Base-by-base conservation (phyloP, 352 stramenopile species). In the Pythium brassicae region DNA sequence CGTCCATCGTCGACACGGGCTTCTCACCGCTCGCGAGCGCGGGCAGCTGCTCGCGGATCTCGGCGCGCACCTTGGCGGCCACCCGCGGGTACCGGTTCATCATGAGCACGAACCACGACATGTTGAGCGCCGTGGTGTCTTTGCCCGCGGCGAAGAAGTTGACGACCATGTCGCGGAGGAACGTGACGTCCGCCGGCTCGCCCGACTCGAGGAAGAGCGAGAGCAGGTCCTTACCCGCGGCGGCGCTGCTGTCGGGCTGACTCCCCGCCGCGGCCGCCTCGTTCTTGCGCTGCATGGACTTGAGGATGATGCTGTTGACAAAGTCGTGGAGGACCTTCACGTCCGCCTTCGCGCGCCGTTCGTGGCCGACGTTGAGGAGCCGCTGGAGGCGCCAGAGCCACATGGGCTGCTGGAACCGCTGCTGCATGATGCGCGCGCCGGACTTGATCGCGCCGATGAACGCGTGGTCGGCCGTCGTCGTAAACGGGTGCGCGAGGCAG, bases 141-240 rank as follows among this genome's bases (percentile, higher is more conserved):
- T 80, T 62, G 1, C 84, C 84, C 42, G 84, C 86, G n/a, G 86
- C 68, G 34, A 95, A 63, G 46, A 95, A 92, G 57, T 74, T 87
- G 40, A 96, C 68, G 12, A 84, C 67, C 48, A 96, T 87, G 66
- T 95, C 80, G n/a, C 81, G 78, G 42, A 96, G 77, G 17, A 71
- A 51, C 11, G 47, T 40, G 15, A 50, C 29, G 22, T 62, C 50
- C 12, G 32, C 55, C 44, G 14, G 23, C 14, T 25, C 37, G 10
- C 58, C 70, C 22, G 69, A 69, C 8, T 81, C 72, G 14, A 87
- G 66, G 45, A 83, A 87, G 26, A 87, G 57, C 19, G 72, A 69
- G 45, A 87, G 72, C 6, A 85, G 50, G 50, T 87, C 74, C 7
- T 63, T 67, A 1, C 15, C 47, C 10, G 19, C 3, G 23, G 3